phyloP scores from a whole-genome alignment of 2,329 filamentous ascomycete species.

The Neocatenulostroma microsporum region DNA sequence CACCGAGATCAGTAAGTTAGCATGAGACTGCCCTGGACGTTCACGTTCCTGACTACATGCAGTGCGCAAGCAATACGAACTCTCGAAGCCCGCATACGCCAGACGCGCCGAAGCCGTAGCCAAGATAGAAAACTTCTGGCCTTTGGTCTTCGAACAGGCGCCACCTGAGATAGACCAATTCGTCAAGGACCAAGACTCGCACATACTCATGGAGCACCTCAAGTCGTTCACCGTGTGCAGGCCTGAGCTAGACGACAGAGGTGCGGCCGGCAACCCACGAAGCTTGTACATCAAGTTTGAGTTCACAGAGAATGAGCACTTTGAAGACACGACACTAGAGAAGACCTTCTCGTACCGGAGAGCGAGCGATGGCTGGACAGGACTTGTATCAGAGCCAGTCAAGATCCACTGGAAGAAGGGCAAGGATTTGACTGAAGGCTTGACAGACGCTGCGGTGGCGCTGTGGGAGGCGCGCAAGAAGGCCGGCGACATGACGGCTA shows the following conservation, averaged over 20 bases:
- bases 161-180: slow-evolving; percentile 80
- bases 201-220: slow-evolving; percentile 62
- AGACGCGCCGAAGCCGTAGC: slow-evolving; percentile 64
- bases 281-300: slow-evolving; percentile 70
- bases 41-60: slow-evolving; percentile 9
- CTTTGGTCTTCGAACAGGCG: slow-evolving; percentile 82
- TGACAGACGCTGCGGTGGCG: slow-evolving; percentile 65
- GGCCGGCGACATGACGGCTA: slow-evolving; percentile 33
- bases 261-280: slow-evolving; percentile 60
- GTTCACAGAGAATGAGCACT: slow-evolving; percentile 74
- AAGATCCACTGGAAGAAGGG: slow-evolving; percentile 70
- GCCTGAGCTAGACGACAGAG: slow-evolving; percentile 60
- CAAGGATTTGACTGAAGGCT: slow-evolving; percentile 74
- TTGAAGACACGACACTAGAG: slow-evolving; percentile 67
- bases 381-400: slow-evolving; percentile 82
- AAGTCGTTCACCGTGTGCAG: slow-evolving; percentile 63
- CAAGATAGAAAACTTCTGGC: slow-evolving; percentile 84
- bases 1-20: slow-evolving; percentile 65
- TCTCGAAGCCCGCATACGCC: slow-evolving; percentile 64
- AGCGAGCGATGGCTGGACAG: slow-evolving; percentile 59
- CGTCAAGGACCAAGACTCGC: slow-evolving; percentile 73
- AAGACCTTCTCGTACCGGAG: slow-evolving; percentile 88
- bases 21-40: background rate
- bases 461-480: slow-evolving; percentile 58
- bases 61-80: slow-evolving; percentile 49